phyloP scores from a whole-genome alignment of 331 rosid species.

The Quercus phellos region DNA sequence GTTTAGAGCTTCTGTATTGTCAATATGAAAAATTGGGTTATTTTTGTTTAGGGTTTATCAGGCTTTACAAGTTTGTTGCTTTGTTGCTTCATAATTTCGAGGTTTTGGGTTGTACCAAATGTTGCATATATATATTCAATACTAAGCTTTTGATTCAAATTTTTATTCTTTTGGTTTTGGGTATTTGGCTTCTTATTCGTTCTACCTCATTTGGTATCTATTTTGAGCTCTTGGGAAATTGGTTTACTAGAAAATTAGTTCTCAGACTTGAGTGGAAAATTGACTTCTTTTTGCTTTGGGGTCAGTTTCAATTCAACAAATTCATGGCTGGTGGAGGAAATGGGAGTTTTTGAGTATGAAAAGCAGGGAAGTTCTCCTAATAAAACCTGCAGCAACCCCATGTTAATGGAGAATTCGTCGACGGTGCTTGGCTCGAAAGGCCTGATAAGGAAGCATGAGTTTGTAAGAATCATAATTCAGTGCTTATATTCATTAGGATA shows the following conservation, averaged over 20 bases:
- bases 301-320: background rate
- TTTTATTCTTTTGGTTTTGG: background rate
- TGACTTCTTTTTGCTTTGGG: conserved; percentile 1
- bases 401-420: conserved; percentile 46
- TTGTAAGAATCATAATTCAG: conserved; percentile 67
- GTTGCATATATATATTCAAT: background rate
- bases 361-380: conserved; percentile 1
- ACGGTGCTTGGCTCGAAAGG: conserved; percentile 57
- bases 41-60: conserved; percentile 1
- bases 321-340: conserved; percentile 27
- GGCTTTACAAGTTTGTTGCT: background rate
- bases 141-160: background rate
- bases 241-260: background rate
- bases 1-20: background rate
- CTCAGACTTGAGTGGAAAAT: background rate
- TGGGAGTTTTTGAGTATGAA: conserved; percentile 10
- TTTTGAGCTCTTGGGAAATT: background rate
- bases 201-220: background rate
- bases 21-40: background rate
- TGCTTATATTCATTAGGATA: conserved; percentile 65
- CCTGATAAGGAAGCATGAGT: conserved; percentile 60
- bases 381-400: conserved; percentile 8
- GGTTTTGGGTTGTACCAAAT: background rate
- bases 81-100: background rate
- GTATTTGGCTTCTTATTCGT: background rate